Evolutionary conservation across 164 flowering plant genomes (phyloP), one percentile per base, ranked within the genome.

Genomic region (Vitis rupestris): DNA sequence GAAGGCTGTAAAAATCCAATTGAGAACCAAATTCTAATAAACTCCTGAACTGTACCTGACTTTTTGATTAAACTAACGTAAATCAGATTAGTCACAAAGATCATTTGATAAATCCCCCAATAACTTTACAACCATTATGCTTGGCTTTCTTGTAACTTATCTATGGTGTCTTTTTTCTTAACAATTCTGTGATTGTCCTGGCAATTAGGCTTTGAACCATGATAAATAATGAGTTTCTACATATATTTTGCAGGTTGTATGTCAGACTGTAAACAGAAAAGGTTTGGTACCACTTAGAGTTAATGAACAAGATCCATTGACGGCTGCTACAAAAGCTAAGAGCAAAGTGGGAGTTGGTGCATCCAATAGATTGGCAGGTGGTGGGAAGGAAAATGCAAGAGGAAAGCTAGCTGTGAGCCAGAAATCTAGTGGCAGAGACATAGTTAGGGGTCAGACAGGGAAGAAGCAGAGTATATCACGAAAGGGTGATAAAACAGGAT

Each of bases 381-480:
- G n/a, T 44, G 82, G 79, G 47, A 82, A 86, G 66, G 87, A 81
- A 75, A 84, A 84, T 74, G 66, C 37, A 12, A 37, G 17, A 56
- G 66, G 59, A 13, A 73, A 37, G 19, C 15, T 44, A 17, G 61
- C 63, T 66, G 49, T 16, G 31, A 69, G 48, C 59, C 77, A 65
- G 75, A 78, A 57, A 66, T 53, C 57, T n/a, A 29, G 27, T 3
- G 70, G 76, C 50, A 76, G 59, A 66, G 77, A 64, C 68, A 48
- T 29, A 58, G 63, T 56, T 62, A 72, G 55, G 66, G 64, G 37
- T 69, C 73, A 63, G 63, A 80, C 67, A 52, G 67, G 60, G 37
- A 54, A 70, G 16, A 76, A 69, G 59, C 63, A 19, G 11, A 30
- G 16, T 19, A 57, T 48, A 50, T 61, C 48, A 27, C 66, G 37